phyloP scores from a whole-genome alignment of 805 yeast species.

The Schwanniomyces yamadae region DNA sequence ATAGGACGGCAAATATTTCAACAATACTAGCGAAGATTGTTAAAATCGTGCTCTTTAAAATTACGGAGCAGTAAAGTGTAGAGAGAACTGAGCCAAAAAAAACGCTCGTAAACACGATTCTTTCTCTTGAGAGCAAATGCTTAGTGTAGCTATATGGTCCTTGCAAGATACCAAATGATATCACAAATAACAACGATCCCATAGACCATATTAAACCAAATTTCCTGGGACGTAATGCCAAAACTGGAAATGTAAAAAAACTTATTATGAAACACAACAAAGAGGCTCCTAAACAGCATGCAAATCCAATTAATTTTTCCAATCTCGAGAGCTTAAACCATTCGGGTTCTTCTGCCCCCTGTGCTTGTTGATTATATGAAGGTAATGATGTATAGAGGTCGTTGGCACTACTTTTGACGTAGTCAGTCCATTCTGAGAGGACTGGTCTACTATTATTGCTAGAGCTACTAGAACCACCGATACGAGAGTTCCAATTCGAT shows the following conservation, averaged over 20 bases:
- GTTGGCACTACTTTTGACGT: slow-evolving; percentile 43
- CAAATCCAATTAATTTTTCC: slow-evolving; percentile 77
- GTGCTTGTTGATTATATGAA: slow-evolving; percentile 40
- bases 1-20: slow-evolving; percentile 83
- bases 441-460: slow-evolving; percentile 19
- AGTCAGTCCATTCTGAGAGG: slow-evolving; percentile 44
- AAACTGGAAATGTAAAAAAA: slow-evolving; percentile 80
- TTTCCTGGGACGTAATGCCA: slow-evolving; percentile 86
- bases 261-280: slow-evolving; percentile 80
- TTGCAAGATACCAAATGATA: slow-evolving; percentile 87
- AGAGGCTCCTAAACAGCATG: slow-evolving; percentile 73
- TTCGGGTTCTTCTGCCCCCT: slow-evolving; percentile 57
- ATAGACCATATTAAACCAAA: slow-evolving; percentile 89
- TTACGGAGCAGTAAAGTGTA: slow-evolving; percentile 75
- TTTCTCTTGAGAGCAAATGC: slow-evolving; percentile 71
- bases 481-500: slow-evolving; percentile 26
- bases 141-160: slow-evolving; percentile 81
- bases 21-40: slow-evolving; percentile 73
- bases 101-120: slow-evolving; percentile 76
- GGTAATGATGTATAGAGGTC: slow-evolving; percentile 69
- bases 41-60: slow-evolving; percentile 65
- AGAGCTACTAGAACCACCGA: slow-evolving; percentile 7
- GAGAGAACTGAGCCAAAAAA: slow-evolving; percentile 77
- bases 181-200: slow-evolving; percentile 82
- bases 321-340: slow-evolving; percentile 77